Conservation (phyloP, 306 rosid genomes). For the Casuarina equisetifolia region DNA sequence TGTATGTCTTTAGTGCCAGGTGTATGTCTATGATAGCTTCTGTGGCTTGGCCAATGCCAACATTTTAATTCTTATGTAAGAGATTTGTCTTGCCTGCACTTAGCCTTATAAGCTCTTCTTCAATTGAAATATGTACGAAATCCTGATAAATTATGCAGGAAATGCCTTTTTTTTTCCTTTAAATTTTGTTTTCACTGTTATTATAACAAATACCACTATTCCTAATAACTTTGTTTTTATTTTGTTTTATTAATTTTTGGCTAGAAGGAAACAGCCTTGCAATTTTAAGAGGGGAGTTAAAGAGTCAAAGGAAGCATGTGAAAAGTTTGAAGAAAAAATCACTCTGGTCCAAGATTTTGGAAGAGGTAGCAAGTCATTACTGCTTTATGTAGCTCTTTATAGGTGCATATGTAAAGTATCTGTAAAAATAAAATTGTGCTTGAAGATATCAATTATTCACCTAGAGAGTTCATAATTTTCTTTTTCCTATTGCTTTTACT, state of each 20-base stretch:
- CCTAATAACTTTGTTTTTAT: slow-evolving; percentile 24
- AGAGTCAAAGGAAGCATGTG: slow-evolving; percentile 96
- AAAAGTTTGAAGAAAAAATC: slow-evolving; percentile 91
- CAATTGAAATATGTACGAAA: neutral
- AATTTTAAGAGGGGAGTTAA: slow-evolving; percentile 84
- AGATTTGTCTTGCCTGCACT: neutral
- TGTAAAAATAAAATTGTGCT: slow-evolving; percentile 11
- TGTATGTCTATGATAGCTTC: neutral
- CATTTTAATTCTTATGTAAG: neutral
- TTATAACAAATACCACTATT: slow-evolving; percentile 9
- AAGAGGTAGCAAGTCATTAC: slow-evolving; percentile 71
- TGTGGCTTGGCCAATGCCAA: slow-evolving; percentile 2
- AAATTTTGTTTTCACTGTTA: slow-evolving; percentile 16
- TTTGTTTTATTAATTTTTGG: slow-evolving; percentile 22
- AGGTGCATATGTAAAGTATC: slow-evolving; percentile 5
- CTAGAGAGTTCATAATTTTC: neutral
- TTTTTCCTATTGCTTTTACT: slow-evolving; percentile 13
- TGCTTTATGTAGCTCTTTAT: slow-evolving; percentile 21
- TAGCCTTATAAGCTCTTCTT: neutral
- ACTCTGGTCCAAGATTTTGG: slow-evolving; percentile 92
- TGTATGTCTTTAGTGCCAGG: slow-evolving; percentile 3
- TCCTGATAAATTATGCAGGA: slow-evolving; percentile 19
- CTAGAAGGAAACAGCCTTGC: slow-evolving; percentile 90
- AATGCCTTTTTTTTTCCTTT: slow-evolving; percentile 2
- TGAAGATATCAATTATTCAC: slow-evolving; percentile 12